Base-by-base conservation (phyloP, 257 asterid species). In the Catharanthus roseus region DNA sequence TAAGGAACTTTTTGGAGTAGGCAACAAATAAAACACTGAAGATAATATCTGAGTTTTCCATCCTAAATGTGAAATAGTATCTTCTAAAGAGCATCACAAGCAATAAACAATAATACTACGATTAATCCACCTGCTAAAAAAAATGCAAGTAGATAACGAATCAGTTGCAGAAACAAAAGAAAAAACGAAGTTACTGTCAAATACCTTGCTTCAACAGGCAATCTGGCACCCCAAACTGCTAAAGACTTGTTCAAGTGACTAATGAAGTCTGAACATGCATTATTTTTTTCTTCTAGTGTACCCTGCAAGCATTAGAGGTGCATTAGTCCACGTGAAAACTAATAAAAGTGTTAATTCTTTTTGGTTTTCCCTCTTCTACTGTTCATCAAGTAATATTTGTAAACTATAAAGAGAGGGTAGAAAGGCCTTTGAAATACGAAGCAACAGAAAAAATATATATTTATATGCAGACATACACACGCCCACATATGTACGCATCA, bases 171-270 rank as follows among this genome's bases (percentile, higher is more conserved):
- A 44, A 70, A 63, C 11, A 76, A 53, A 57, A 7, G 4, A 4
- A 16, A 4, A 53, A 1, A 51, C 41, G 8, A 38, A 38, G n/a
- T 18, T 38, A 72, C 23, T 33, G 23, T 31, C 28, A 3, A 73
- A 70, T 89, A 95, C 97, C 99, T 95, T 71, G 93, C 88, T 70
- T 89, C 87, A 47, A 88, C 70, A 45, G 96, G 85, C 69, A 91
- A 73, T 84, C 82, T 89, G 82, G 75, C 77, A 65, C 89, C 85
- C 93, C 88, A 87, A 77, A 91, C 83, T 69, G 87, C 89, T 84
- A 87, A 81, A 66, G 97, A 91, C 80, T 86, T 82, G 84, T 89
- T 95, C 74, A 95, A 74, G 71, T 83, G 84, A 73, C 85, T 81
- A 55, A 95, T 79, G 74, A 95, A 91, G 55, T 86, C 92, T 1